These are phyloP conservation scores for Cordyceps cateniannulata DNA, from an alignment of 2,329 filamentous ascomycete species.

Conservation along the genomic window DNA sequence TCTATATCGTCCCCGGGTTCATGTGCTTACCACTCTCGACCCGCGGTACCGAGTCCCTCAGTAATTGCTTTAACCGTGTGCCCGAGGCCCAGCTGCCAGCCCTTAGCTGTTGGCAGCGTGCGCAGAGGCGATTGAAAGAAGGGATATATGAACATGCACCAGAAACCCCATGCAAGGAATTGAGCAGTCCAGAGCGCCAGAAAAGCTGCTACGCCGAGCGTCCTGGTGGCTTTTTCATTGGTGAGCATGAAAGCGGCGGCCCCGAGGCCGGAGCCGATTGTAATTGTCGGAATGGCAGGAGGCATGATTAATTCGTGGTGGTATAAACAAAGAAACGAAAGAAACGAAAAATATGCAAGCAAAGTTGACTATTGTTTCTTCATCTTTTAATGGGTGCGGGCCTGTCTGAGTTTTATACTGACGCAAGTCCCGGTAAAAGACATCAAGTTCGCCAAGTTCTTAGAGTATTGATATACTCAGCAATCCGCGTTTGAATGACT, in stretches of 20 bases:
- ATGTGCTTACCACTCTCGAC: neutral
- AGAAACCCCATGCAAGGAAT: neutral
- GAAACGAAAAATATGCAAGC: neutral
- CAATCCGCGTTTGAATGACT: neutral
- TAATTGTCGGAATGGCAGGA: neutral
- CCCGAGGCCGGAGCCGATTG: neutral
- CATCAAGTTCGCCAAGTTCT: neutral
- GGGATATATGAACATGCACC: conserved; percentile 2
- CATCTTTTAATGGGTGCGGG: neutral
- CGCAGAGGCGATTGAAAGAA: conserved; percentile 1
- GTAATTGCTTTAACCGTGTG: neutral
- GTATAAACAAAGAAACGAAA: neutral
- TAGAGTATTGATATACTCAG: neutral
- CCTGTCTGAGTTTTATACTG: too few species aligned
- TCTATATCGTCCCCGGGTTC: neutral
- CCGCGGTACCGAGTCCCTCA: neutral
- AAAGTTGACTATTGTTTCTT: too few species aligned
- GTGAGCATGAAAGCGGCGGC: neutral
- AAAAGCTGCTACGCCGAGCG: neutral
- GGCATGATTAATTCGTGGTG: neutral
- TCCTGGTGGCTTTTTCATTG: neutral
- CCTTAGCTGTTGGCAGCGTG: neutral
- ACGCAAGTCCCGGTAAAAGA: too few species aligned
- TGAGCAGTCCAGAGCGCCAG: neutral
- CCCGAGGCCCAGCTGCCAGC: neutral